These are phyloP conservation scores for Candida ipomoeae DNA, from an alignment of 805 yeast species.

Conservation along the genomic window DNA sequence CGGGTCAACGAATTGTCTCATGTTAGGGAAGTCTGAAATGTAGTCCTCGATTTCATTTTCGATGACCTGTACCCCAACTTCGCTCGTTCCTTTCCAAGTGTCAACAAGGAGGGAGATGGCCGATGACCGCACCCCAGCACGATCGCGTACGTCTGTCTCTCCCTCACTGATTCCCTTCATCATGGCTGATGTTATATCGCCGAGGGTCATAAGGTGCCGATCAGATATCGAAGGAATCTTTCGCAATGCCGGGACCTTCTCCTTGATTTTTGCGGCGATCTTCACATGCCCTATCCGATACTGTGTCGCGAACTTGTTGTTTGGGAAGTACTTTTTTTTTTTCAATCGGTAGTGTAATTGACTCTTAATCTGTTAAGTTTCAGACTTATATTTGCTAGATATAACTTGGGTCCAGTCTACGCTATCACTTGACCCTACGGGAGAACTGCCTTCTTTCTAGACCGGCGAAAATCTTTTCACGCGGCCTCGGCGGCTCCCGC, in stretches of 20 bases:
- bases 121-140: not conserved
- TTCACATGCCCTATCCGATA: not conserved
- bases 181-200: not conserved
- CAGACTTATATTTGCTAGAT: not conserved
- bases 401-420: no score
- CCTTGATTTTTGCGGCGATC: not conserved
- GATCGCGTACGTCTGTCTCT: not conserved
- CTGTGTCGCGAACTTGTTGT: not conserved
- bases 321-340: not conserved
- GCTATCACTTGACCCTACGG: no score
- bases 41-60: not conserved
- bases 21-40: not conserved
- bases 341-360: not conserved
- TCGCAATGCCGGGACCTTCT: not conserved
- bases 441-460: no score
- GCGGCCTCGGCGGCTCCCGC: no score
- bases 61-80: not conserved
- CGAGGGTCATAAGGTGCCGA: not conserved
- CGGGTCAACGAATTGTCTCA: not conserved
- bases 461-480: no score
- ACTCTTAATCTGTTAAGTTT: not conserved
- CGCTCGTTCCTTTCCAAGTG: not conserved
- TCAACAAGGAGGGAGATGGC: not conserved
- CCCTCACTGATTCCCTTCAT: not conserved
- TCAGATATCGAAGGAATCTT: not conserved